phyloP scores from a whole-genome alignment of 129 eudicot species.

The Apium graveolens region DNA sequence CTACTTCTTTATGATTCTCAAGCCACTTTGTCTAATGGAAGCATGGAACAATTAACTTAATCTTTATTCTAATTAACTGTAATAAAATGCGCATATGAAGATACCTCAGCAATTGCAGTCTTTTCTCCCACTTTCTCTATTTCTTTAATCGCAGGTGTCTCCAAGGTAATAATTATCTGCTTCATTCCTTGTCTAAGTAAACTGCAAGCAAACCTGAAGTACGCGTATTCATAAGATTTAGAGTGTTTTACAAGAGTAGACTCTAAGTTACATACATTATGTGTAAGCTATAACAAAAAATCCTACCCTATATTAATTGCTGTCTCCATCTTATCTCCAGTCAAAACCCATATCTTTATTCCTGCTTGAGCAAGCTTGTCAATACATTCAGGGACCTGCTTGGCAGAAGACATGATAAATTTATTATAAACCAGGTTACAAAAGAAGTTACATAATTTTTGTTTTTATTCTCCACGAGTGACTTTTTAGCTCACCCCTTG shows the following conservation, averaged over 20 bases:
- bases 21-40: background rate
- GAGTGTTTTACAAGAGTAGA: background rate
- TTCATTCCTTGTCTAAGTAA: constrained; percentile 59
- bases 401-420: background rate
- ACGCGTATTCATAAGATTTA: background rate
- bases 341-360: constrained; percentile 37
- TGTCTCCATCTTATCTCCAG: constrained; percentile 63
- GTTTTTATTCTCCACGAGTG: background rate
- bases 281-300: background rate
- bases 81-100: background rate
- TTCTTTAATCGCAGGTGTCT: constrained; percentile 27
- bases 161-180: constrained; percentile 38
- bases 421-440: background rate
- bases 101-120: constrained; percentile 36
- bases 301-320: constrained; percentile 55
- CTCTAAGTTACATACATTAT: background rate
- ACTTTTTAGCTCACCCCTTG: constrained; percentile 39
- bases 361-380: constrained; percentile 48
- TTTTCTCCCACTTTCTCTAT: constrained; percentile 41
- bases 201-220: constrained; percentile 46
- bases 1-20: background rate
- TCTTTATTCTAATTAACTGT: background rate
- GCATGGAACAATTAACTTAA: background rate
- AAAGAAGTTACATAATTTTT: background rate
- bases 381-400: constrained; percentile 56